These are phyloP conservation scores for Cairneyella variabilis DNA, from an alignment of 495 filamentous ascomycete genomes.

Conservation along the genomic window DNA sequence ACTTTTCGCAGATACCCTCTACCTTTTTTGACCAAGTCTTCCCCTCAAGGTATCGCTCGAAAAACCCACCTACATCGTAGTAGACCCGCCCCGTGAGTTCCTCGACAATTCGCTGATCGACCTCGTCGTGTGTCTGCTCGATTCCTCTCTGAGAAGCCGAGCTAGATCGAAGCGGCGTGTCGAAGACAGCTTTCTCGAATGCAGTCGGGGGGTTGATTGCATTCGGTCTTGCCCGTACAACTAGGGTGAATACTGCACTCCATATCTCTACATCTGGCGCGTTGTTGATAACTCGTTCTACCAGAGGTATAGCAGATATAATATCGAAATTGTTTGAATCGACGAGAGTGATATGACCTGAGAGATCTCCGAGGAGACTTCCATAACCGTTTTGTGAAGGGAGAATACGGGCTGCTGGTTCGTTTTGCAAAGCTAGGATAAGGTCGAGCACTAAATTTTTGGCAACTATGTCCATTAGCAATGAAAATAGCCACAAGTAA, in stretches of 20 bases:
- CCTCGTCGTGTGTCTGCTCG: constrained; percentile 29
- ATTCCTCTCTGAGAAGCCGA: constrained; percentile 26
- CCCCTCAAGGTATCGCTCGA: constrained; percentile 26
- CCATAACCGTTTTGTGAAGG: constrained; percentile 21
- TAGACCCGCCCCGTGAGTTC: constrained; percentile 27
- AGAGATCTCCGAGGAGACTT: too few species aligned
- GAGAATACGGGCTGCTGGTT: constrained; percentile 21
- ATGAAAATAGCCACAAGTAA: too few species aligned
- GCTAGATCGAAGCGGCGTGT: constrained; percentile 28
- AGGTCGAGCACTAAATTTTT: constrained; percentile 22
- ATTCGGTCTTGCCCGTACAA: constrained; percentile 21
- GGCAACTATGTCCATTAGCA: constrained; percentile 18
- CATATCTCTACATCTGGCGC: constrained; percentile 20
- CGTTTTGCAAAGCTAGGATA: constrained; percentile 17
- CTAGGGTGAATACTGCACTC: constrained; percentile 22
- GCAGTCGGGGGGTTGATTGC: constrained; percentile 22
- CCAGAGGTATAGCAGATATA: constrained; percentile 22
- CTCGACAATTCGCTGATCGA: constrained; percentile 28
- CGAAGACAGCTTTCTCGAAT: constrained; percentile 24
- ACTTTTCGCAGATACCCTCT: constrained; percentile 23
- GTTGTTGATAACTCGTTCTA: constrained; percentile 22
- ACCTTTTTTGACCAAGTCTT: constrained; percentile 22
- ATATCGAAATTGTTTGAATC: constrained; percentile 18
- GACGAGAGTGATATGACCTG: too few species aligned
- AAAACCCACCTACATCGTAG: constrained; percentile 24